Evolutionary conservation across 805 yeast species (phyloP).

Genomic region (Metschnikowia lunata): DNA sequence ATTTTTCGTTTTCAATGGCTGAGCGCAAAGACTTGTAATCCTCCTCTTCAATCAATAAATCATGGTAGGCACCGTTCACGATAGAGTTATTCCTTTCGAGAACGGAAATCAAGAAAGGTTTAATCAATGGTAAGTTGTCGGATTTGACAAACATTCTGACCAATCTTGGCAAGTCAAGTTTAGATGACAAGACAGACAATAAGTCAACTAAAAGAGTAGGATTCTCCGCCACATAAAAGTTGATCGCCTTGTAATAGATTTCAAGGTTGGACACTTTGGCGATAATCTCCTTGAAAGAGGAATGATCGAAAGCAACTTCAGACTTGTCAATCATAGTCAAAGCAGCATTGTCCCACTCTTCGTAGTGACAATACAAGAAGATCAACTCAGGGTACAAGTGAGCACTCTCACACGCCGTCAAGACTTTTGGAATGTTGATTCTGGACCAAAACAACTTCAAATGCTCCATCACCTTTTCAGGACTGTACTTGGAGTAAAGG

Average conservation of each 20-base stretch:
- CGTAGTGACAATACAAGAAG: slow-evolving; percentile 95
- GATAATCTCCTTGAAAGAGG: slow-evolving; percentile 88
- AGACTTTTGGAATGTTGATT: slow-evolving; percentile 94
- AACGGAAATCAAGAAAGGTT: slow-evolving; percentile 90
- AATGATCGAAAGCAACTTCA: slow-evolving; percentile 88
- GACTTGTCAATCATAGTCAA: slow-evolving; percentile 94
- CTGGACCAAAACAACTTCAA: slow-evolving; percentile 97
- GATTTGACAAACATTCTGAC: slow-evolving; percentile 92
- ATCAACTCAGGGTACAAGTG: slow-evolving; percentile 96
- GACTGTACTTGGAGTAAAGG: slow-evolving; percentile 84
- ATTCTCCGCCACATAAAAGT: slow-evolving; percentile 87
- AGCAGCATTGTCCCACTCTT: slow-evolving; percentile 99
- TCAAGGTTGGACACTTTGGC: slow-evolving; percentile 95
- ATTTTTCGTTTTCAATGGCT: slow-evolving; percentile 70
- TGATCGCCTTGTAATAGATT: slow-evolving; percentile 94
- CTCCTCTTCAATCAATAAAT: slow-evolving; percentile 91
- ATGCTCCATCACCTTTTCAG: slow-evolving; percentile 91
- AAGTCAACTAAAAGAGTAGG: slow-evolving; percentile 88
- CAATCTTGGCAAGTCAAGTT: slow-evolving; percentile 90
- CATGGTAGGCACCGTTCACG: slow-evolving; percentile 94
- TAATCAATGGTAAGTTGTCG: slow-evolving; percentile 92
- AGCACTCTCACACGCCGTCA: slow-evolving; percentile 87
- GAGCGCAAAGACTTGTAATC: slow-evolving; percentile 86
- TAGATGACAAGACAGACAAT: slow-evolving; percentile 76
- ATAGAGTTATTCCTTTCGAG: slow-evolving; percentile 84